These are phyloP conservation scores for Dispira simplex DNA, from an alignment of 192 early-diverging fungal genomes.

Conservation along the genomic window DNA sequence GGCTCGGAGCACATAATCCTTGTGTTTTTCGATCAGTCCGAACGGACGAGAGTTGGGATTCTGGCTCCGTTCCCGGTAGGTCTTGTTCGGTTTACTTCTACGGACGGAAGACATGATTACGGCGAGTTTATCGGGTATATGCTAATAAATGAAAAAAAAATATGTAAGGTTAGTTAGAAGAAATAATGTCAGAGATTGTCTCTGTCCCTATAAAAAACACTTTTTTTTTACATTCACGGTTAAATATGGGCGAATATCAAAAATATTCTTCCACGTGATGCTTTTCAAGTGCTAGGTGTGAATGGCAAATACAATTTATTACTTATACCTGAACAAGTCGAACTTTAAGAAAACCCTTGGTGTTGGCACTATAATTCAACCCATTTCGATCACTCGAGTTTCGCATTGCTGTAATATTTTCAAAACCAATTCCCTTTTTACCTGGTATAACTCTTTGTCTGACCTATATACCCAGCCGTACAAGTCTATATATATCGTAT, in stretches of 20 bases:
- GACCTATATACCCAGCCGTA: too few relatives aligned
- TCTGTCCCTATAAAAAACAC: neutral
- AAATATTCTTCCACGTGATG: neutral
- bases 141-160: too few relatives aligned
- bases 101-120: conserved; percentile 43
- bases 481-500: too few relatives aligned
- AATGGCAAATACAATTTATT: too few relatives aligned
- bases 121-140: neutral
- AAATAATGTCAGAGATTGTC: neutral
- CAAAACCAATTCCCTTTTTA: too few relatives aligned
- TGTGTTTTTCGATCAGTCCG: conserved; percentile 92
- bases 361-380: too few relatives aligned
- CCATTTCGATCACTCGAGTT: too few relatives aligned
- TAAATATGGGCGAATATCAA: neutral
- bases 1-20: conserved; percentile 95
- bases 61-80: conserved; percentile 83
- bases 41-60: conserved; percentile 36
- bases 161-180: neutral
- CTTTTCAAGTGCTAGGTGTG: too few relatives aligned
- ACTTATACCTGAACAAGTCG: too few relatives aligned
- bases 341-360: too few relatives aligned
- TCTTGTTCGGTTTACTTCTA: conserved; percentile 72
- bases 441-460: too few relatives aligned
- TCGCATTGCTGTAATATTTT: too few relatives aligned
- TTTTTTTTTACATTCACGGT: neutral